Conservation (phyloP, 2,329 filamentous ascomycete species). For the Ceratocystis ficicola region DNA sequence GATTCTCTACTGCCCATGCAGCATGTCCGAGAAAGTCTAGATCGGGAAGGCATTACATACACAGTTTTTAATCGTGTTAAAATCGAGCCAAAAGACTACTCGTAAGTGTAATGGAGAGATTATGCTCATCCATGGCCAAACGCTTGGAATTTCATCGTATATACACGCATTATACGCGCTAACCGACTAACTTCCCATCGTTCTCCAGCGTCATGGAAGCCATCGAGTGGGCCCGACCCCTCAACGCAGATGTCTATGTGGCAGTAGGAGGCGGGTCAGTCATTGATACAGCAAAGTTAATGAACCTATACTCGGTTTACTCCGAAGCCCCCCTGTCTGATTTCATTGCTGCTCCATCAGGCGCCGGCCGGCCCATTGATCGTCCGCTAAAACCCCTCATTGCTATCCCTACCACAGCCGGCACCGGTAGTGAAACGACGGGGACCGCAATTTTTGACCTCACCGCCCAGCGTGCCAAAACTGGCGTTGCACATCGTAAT, state of each 20-base stretch:
- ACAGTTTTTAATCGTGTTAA: slow-evolving; percentile 68
- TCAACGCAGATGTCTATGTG: slow-evolving; percentile 75
- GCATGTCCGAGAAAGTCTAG: slow-evolving; percentile 71
- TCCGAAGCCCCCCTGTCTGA: slow-evolving; percentile 90
- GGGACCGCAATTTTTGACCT: slow-evolving; percentile 97
- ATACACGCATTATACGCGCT: neutral
- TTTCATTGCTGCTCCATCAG: slow-evolving; percentile 92
- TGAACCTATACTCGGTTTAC: slow-evolving; percentile 90
- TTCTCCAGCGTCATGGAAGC: slow-evolving; percentile 63
- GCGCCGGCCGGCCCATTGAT: slow-evolving; percentile 62
- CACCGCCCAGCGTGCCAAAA: slow-evolving; percentile 80
- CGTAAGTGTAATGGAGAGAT: slow-evolving; percentile 39
- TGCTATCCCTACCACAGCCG: slow-evolving; percentile 65
- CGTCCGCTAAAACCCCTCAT: slow-evolving; percentile 56
- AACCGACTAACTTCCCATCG: neutral
- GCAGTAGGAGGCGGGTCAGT: slow-evolving; percentile 89
- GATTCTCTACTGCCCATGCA: slow-evolving; percentile 76
- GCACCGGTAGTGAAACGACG: slow-evolving; percentile 89
- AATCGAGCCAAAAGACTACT: slow-evolving; percentile 90
- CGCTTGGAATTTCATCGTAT: neutral
- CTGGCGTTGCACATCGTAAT: slow-evolving; percentile 87
- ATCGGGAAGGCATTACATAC: slow-evolving; percentile 65
- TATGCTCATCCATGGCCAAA: neutral
- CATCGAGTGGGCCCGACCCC: slow-evolving; percentile 72
- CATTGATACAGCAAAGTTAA: slow-evolving; percentile 95